phyloP scores from a whole-genome alignment of 495 filamentous ascomycete species.

The Neurospora sp. region DNA sequence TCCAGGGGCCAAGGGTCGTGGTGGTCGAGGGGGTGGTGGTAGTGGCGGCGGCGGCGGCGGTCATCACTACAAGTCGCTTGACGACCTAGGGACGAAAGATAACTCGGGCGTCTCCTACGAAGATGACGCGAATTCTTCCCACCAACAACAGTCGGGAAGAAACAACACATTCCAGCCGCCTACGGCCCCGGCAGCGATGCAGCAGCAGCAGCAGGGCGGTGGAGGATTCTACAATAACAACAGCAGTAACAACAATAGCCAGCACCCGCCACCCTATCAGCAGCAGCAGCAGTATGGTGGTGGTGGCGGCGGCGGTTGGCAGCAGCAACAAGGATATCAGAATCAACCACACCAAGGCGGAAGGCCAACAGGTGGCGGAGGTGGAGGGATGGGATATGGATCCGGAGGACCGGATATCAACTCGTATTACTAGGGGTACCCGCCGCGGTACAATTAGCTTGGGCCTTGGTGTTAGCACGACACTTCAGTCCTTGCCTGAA shows the following conservation, averaged over 20 bases:
- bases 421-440: constrained; percentile 13
- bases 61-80: constrained; percentile 27
- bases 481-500: neutral
- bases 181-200: constrained; percentile 9
- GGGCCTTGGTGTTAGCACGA: neutral
- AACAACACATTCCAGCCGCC: constrained; percentile 11
- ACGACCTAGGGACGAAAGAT: constrained; percentile 34
- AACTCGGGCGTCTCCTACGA: constrained; percentile 33
- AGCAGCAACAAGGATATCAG: constrained; percentile 13
- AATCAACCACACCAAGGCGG: constrained; percentile 7
- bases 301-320: constrained; percentile 2
- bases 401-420: constrained; percentile 11
- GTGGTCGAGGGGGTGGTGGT: constrained; percentile 25
- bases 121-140: constrained; percentile 13
- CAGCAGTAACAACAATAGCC: constrained; percentile 10
- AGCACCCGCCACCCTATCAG: constrained; percentile 17
- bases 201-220: constrained; percentile 3
- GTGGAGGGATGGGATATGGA: constrained; percentile 7
- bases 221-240: constrained; percentile 2
- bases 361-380: constrained; percentile 3
- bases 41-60: constrained; percentile 15
- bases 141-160: neutral
- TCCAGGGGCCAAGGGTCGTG: constrained; percentile 2
- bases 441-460: neutral
- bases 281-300: constrained; percentile 6